phyloP scores from a whole-genome alignment of 1,284 basidiomycete genomes.

The Malassezia dermatis region DNA sequence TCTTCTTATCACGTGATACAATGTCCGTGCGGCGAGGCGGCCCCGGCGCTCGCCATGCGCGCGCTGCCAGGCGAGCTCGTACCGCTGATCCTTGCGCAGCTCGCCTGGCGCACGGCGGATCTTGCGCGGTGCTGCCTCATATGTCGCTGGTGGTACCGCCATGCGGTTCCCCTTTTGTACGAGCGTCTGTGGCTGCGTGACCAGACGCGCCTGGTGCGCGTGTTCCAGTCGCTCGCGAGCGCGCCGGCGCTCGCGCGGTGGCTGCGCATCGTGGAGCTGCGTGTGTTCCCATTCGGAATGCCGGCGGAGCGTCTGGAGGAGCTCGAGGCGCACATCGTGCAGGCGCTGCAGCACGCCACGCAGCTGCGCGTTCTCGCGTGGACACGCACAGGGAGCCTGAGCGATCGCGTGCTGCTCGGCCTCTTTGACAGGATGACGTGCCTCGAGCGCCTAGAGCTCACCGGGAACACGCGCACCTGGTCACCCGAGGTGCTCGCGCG shows the following conservation, averaged over 20 bases:
- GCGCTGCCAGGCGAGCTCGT: conserved; percentile 33
- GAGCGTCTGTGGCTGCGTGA: conserved; percentile 38
- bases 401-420: conserved; percentile 26
- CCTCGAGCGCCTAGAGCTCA: conserved; percentile 30
- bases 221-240: conserved; percentile 27
- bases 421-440: conserved; percentile 18
- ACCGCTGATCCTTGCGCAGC: conserved; percentile 22
- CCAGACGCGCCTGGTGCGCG: conserved; percentile 29
- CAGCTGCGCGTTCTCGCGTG: conserved; percentile 31
- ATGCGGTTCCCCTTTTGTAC: conserved; percentile 35
- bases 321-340: conserved; percentile 29
- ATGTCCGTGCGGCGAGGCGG: neutral
- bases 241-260: conserved; percentile 23
- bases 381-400: conserved; percentile 42
- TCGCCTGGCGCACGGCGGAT: conserved; percentile 28
- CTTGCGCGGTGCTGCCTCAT: conserved; percentile 30
- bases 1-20: conserved; percentile 10
- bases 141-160: conserved; percentile 18
- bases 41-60: neutral
- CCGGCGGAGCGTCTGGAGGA: conserved; percentile 33
- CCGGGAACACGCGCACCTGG: conserved; percentile 32
- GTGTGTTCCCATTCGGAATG: conserved; percentile 41
- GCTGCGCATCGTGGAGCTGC: conserved; percentile 30
- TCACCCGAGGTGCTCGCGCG: conserved; percentile 23
- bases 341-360: conserved; percentile 19